Percentiles rank a stretch among this genome's conserved stretches.
These are phyloP conservation scores for Geosmithia morbida DNA, from an alignment of 2,329 filamentous ascomycete genomes.

Conservation along the genomic window DNA sequence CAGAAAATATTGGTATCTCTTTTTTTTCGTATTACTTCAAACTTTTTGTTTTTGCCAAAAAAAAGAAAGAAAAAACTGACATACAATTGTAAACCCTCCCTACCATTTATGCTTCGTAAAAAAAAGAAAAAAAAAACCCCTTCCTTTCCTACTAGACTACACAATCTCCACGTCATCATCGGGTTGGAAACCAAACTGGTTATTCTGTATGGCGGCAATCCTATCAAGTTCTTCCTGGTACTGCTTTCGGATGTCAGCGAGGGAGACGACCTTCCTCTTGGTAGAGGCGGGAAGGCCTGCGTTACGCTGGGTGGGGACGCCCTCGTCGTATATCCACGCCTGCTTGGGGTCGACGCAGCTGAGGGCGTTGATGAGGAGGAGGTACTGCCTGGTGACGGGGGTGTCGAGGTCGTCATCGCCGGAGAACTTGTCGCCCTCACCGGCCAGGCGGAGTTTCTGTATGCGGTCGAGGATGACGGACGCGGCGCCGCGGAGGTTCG, in stretches of 20 bases:
- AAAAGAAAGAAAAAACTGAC: neutral
- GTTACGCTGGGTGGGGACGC: constrained; percentile 10
- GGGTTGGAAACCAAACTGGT: constrained; percentile 63
- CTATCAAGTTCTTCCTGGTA: constrained; percentile 86
- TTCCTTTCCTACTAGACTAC: constrained; percentile 11
- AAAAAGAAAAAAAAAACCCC: no score
- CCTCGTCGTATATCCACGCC: constrained; percentile 57
- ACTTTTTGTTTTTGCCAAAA: neutral
- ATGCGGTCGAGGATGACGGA: constrained; percentile 48
- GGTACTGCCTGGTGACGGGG: constrained; percentile 57
- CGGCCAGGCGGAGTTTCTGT: constrained; percentile 43
- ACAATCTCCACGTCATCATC: constrained; percentile 40
- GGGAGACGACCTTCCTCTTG: constrained; percentile 66
- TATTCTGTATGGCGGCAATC: constrained; percentile 74
- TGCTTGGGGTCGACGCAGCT: constrained; percentile 68
- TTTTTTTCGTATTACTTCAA: neutral
- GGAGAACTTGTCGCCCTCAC: constrained; percentile 39
- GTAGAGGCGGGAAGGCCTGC: constrained; percentile 6
- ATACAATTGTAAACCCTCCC: neutral
- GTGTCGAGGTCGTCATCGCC: constrained; percentile 46
- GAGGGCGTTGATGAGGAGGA: constrained; percentile 87
- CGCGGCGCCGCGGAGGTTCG: constrained; percentile 72
- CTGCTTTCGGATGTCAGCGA: constrained; percentile 74
- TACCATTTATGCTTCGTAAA: neutral
- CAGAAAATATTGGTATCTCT: no score